Conservation (phyloP, 345 rosid species). For the Litchi chinensis region DNA sequence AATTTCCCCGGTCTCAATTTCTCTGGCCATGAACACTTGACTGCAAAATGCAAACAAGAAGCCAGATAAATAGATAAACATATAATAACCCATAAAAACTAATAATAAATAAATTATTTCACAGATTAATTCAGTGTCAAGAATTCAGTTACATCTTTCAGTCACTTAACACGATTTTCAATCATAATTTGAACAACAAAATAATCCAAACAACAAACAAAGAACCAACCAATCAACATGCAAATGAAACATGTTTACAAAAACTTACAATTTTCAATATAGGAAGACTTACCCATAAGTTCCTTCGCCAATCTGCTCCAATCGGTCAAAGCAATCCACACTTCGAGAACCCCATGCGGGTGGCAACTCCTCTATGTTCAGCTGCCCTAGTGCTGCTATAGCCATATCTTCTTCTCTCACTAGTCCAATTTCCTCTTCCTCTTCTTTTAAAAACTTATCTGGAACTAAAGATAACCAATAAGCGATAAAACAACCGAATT, state of each 20-base stretch:
- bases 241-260: background rate
- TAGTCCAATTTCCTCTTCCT: background rate
- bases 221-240: background rate
- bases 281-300: slow-evolving; percentile 49
- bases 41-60: slow-evolving; percentile 41
- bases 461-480: background rate
- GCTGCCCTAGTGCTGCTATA: slow-evolving; percentile 52
- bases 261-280: background rate
- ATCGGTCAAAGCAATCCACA: slow-evolving; percentile 61
- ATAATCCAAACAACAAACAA: background rate
- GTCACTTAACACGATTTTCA: background rate
- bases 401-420: slow-evolving; percentile 36
- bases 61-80: background rate
- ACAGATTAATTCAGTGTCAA: background rate
- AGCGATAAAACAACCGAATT: background rate
- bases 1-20: slow-evolving; percentile 80
- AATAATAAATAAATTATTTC: background rate
- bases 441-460: background rate
- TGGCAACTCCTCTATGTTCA: slow-evolving; percentile 51
- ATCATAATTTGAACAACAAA: background rate
- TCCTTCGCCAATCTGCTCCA: slow-evolving; percentile 68
- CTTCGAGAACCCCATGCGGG: slow-evolving; percentile 62
- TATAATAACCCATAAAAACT: background rate
- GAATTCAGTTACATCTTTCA: background rate
- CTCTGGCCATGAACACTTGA: slow-evolving; percentile 95